Evolutionary conservation across 768 basidiomycete species (phyloP).

Genomic region (Lactifluus pinguis): DNA sequence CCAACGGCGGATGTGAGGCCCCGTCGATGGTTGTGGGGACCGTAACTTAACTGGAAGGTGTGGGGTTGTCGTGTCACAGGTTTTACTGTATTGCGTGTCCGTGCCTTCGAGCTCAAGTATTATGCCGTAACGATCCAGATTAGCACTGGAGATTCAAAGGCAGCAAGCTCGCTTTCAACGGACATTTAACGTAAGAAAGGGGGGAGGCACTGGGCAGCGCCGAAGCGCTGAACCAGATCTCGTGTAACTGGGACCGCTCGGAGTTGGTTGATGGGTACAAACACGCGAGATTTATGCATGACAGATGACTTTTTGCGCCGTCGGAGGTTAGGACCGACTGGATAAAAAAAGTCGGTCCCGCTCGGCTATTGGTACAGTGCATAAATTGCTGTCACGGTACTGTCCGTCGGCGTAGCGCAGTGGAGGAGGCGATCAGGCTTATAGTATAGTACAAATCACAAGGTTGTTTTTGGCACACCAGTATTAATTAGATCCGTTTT

Average conservation of each 20-base stretch:
- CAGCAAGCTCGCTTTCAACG: not conserved
- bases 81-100: too few species aligned
- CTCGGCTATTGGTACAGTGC: too few species aligned
- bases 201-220: too few species aligned
- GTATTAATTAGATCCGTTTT: not conserved
- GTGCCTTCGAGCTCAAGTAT: slow-evolving; percentile 3
- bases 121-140: slow-evolving; percentile 7
- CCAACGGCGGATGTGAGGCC: not conserved
- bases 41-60: not conserved
- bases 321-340: not conserved
- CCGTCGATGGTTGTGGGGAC: not conserved
- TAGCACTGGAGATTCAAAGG: not conserved
- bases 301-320: not conserved
- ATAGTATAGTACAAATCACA: not conserved
- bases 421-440: not conserved
- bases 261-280: not conserved
- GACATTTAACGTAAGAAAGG: not conserved
- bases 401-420: not conserved
- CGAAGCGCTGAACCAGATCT: slow-evolving; percentile 1
- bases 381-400: too few species aligned
- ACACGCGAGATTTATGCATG: not conserved
- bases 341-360: too few species aligned
- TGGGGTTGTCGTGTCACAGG: not conserved
- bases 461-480: not conserved
- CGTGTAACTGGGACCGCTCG: not conserved